phyloP scores from a whole-genome alignment of 108 stramenopile species.

The Cyclotella sp. region DNA sequence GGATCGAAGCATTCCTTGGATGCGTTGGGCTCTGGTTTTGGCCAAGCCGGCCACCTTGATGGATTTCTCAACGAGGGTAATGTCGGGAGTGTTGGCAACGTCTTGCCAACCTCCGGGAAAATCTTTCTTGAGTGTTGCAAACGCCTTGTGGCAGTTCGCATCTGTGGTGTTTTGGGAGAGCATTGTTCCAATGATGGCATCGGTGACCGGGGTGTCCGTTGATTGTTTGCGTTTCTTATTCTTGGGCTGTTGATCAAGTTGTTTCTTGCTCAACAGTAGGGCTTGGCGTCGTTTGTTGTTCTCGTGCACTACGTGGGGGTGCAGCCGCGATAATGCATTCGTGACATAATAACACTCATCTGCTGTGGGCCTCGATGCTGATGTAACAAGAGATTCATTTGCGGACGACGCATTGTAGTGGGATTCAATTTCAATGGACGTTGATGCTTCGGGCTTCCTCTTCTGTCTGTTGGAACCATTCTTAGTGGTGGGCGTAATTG shows the following conservation, averaged over 20 bases:
- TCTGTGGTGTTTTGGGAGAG: slow-evolving; percentile 84
- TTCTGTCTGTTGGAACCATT: too few relatives aligned
- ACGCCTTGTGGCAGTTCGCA: slow-evolving; percentile 69
- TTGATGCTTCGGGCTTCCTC: neutral
- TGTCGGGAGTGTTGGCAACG: slow-evolving; percentile 41
- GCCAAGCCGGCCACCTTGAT: slow-evolving; percentile 75
- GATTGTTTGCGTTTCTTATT: slow-evolving; percentile 16
- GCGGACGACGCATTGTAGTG: neutral
- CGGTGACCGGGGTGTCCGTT: slow-evolving; percentile 46
- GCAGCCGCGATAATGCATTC: slow-evolving; percentile 56
- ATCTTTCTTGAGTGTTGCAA: slow-evolving; percentile 57
- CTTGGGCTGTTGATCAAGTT: slow-evolving; percentile 12
- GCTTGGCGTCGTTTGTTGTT: slow-evolving; percentile 53
- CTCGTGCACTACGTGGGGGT: slow-evolving; percentile 65
- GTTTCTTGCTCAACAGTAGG: slow-evolving; percentile 17
- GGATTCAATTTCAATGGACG: neutral
- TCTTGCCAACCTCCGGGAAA: slow-evolving; percentile 68
- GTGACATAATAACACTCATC: slow-evolving; percentile 53
- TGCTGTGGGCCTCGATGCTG: slow-evolving; percentile 20
- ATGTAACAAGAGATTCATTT: too few relatives aligned
- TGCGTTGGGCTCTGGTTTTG: slow-evolving; percentile 65
- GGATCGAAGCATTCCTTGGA: slow-evolving; percentile 58
- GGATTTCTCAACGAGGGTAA: slow-evolving; percentile 55
- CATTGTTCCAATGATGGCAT: slow-evolving; percentile 79
- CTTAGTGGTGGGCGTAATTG: too few relatives aligned